These are phyloP conservation scores for Acanthamoeba polyphaga DNA, from an alignment of 208 protist species.

Conservation along the genomic window DNA sequence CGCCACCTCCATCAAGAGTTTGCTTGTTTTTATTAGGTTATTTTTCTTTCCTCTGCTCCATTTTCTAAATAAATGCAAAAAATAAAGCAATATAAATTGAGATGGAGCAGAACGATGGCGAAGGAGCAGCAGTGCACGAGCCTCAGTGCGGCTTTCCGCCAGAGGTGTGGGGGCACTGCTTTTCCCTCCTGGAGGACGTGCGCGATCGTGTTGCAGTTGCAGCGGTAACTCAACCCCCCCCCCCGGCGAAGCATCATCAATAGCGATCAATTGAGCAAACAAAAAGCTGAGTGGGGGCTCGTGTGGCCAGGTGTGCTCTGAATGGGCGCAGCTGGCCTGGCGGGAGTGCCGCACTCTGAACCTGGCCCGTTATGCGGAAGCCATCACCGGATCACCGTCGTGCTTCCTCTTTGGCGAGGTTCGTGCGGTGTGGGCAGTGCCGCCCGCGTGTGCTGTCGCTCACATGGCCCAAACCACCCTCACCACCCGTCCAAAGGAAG, in stretches of 20 bases:
- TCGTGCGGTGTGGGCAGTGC: too few species aligned
- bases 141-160: not conserved
- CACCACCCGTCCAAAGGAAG: not conserved
- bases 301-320: not conserved
- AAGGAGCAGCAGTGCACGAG: too few species aligned
- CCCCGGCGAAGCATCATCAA: too few species aligned
- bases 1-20: not conserved
- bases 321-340: not conserved
- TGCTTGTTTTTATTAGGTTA: not conserved
- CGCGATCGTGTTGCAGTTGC: not conserved
- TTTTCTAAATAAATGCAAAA: too few species aligned
- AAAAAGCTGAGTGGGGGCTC: too few species aligned
- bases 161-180: conserved; percentile 13
- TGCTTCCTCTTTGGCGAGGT: not conserved
- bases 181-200: not conserved
- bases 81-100: too few species aligned
- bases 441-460: too few species aligned
- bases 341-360: not conserved
- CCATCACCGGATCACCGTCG: not conserved
- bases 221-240: not conserved
- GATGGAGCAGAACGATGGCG: too few species aligned
- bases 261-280: not conserved
- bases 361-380: not conserved
- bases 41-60: too few species aligned
- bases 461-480: not conserved